These are phyloP conservation scores for Trifolium fragiferum DNA, from an alignment of 306 rosid genomes.

Conservation along the genomic window DNA sequence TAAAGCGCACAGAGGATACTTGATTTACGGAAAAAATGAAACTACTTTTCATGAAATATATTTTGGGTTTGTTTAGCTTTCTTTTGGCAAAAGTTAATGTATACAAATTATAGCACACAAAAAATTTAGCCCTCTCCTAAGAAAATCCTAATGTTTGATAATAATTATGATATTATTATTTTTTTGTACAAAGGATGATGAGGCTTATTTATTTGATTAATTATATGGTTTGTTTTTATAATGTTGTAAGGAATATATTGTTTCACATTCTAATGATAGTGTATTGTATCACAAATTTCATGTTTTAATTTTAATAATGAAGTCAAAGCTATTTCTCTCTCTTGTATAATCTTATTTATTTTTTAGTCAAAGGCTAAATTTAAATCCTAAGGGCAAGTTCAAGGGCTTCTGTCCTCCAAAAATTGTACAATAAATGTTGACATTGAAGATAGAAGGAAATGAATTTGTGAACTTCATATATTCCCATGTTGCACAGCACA, in stretches of 20 bases:
- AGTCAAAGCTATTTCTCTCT: constrained; percentile 42
- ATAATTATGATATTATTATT: constrained; percentile 37
- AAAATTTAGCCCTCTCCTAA: constrained; percentile 66
- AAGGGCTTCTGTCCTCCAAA: constrained; percentile 48
- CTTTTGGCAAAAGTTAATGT: constrained; percentile 9
- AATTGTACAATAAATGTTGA: constrained; percentile 51
- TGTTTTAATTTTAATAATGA: constrained; percentile 27
- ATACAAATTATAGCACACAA: constrained; percentile 10
- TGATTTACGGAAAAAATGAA: too few species aligned
- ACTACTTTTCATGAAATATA: background rate
- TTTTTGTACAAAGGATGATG: constrained; percentile 64
- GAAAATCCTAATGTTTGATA: constrained; percentile 29
- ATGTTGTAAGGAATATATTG: constrained; percentile 48
- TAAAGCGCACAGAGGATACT: too few species aligned
- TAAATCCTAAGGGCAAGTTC: constrained; percentile 34
- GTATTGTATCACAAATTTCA: constrained; percentile 9
- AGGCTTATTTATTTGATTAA: constrained; percentile 54
- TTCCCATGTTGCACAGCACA: constrained; percentile 68
- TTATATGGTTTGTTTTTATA: constrained; percentile 25
- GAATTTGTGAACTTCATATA: constrained; percentile 15
- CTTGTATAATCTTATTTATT: constrained; percentile 2
- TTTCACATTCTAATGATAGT: constrained; percentile 34
- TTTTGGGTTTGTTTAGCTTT: background rate
- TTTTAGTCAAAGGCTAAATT: constrained; percentile 37
- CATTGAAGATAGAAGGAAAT: constrained; percentile 26